Base-by-base conservation (phyloP, 352 stramenopile genomes). In the Pythium vanterpoolii region DNA sequence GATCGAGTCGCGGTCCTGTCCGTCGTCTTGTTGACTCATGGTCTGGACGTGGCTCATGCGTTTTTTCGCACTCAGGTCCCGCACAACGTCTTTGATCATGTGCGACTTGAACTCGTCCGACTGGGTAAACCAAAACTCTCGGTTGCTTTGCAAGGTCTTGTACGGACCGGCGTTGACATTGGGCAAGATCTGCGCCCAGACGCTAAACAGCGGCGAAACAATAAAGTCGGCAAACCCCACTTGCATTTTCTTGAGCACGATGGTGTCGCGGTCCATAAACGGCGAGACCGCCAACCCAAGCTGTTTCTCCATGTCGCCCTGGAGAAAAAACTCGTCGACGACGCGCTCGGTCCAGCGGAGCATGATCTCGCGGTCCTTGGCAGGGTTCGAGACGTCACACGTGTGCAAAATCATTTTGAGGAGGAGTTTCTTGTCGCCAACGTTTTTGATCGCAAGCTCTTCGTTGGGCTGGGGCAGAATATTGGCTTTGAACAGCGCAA, bases 211-310 rank as follows among this genome's bases (percentile, higher is more conserved):
- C 26, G 91, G 91, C 7, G 79, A 67, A 9, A 97, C 91, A 45
- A 98, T 95, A 48, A 97, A 98, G 62, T 98, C 90, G 3, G 97
- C 93, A 65, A 98, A 98, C 18, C 90, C 90, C 4, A 98, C 77
- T 68, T 98, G 95, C 75, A 91, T 93, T 62, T 97, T 96, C 63
- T 92, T 89, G 40, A 97, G 74, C 38, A 96, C 87, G 57, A 96
- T 93, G 13, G 85, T 96, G 7, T 96, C 79, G 23, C 91, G 78
- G 68, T 98, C 91, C 87, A 97, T 97, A 64, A 98, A 97, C 2
- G 94, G 93, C 28, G 86, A 97, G 1, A 97, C 78, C 2, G 90
- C 72, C 4, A 98, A 66, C 7, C 74, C 71, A 3, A 97, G 67
- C 49, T 90, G 72, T 60, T 97, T 98, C 68, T 98, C 96, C 68